Evolutionary conservation across 2,329 filamentous ascomycete species (phyloP), one percentile per base, ranked within the genome.

Genomic region (Aspergillus ibericus): DNA sequence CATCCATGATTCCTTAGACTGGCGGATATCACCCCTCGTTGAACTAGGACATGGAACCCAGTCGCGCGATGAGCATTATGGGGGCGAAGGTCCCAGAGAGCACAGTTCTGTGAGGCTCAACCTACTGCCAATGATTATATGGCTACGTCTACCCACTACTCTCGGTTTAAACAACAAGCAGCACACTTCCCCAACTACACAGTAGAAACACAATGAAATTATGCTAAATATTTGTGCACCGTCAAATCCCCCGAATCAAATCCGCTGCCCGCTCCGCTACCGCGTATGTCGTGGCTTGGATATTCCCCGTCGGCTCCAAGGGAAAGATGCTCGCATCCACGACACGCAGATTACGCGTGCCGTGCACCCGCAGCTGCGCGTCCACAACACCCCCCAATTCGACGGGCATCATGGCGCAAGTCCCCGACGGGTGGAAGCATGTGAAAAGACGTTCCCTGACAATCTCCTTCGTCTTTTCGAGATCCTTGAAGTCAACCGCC

Each of bases 241-340:
- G 10, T 42, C 10, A 42, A 1, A 22, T 6, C 8, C 18, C 27
- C 18, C 50, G 46, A 35, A 71, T 70, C 10, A 72, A 52, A 62
- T 72, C 72, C 0, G 68, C 66, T 2, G 67, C 71, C 48, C 68
- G 69, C 60, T 74, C 72, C 0, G 70, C 72, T 20, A 73, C 64
- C 4, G 70, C 69, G 69, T 74, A 79, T n/a, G 76, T 61, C 7
- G 71, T 70, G 8, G 70, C 66, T 62, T 74, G 70, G 15, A 77
- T 71, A 65, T 77, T 75, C 2, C 72, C 73, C 13, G 69, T 64
- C 6, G 72, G 71, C 36, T 75, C 62, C 25, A 76, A 62, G 1
- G 74, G 73, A 29, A 75, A 68, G 13, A 73, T 62, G 61, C 70
- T 73, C 2, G 73, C 72, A 52, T 76, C 74, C 9, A 73, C 71